These are phyloP conservation scores for Fraxinus greggii DNA, from an alignment of 305 asterid species.

Conservation along the genomic window DNA sequence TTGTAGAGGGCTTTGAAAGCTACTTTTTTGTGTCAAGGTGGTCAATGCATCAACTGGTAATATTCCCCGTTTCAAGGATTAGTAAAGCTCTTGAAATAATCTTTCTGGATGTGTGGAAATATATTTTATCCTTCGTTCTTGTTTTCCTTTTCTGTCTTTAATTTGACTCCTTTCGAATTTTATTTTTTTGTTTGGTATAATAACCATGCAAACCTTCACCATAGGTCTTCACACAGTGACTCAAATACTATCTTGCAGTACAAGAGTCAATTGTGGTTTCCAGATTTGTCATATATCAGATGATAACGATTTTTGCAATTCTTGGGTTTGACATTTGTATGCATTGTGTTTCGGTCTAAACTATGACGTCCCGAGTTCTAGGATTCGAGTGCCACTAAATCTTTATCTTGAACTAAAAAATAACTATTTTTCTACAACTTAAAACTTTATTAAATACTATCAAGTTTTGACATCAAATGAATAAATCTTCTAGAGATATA, in stretches of 20 bases:
- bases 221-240: neutral
- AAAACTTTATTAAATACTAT: no score
- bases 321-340: neutral
- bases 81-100: neutral
- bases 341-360: neutral
- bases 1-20: slow-evolving; percentile 84
- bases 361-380: no score
- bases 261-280: neutral
- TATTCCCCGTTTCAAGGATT: slow-evolving; percentile 16
- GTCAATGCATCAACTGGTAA: slow-evolving; percentile 97
- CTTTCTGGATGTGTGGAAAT: neutral
- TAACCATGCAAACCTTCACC: neutral
- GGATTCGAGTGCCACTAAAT: no score
- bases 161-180: neutral
- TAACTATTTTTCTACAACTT: no score
- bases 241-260: neutral
- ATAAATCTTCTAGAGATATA: no score
- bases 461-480: no score
- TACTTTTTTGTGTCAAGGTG: slow-evolving; percentile 83
- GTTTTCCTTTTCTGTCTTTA: neutral
- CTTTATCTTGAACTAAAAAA: no score
- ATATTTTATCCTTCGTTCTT: neutral
- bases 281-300: neutral
- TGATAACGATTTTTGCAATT: neutral
- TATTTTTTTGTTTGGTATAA: no score